Percentiles rank a stretch among this genome's conserved stretches.
phyloP scores from a whole-genome alignment of 176 grass and related monocot genomes.

The Eleusine indica region DNA sequence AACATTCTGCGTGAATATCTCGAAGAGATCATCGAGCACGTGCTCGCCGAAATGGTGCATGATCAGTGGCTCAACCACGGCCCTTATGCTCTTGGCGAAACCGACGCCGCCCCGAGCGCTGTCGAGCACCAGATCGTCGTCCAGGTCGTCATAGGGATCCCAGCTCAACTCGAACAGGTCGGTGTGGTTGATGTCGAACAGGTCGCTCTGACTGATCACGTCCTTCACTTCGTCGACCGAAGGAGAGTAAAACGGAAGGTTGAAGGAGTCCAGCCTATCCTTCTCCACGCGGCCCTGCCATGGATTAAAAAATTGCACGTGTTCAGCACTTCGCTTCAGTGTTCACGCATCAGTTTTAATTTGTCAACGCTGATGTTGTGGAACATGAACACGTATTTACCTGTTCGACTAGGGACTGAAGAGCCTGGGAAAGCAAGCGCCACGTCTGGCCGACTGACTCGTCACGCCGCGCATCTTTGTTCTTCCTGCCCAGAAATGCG shows the following conservation, averaged over 20 bases:
- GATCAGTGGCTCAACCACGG: conserved; percentile 46
- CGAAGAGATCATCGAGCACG: conserved; percentile 60
- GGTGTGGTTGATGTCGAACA: conserved; percentile 53
- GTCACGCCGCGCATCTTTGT: neutral
- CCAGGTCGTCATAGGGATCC: conserved; percentile 44
- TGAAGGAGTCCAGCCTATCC: conserved; percentile 59
- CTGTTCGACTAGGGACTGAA: conserved; percentile 47
- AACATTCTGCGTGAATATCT: conserved; percentile 36
- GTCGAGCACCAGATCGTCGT: conserved; percentile 32
- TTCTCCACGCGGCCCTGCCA: conserved; percentile 54
- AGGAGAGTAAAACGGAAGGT: conserved; percentile 65
- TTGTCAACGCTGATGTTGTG: neutral
- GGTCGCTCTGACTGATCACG: conserved; percentile 20
- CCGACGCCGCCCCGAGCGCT: conserved; percentile 39
- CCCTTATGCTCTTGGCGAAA: conserved; percentile 41
- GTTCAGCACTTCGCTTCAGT: neutral
- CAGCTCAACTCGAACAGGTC: conserved; percentile 55
- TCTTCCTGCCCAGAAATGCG: conserved; percentile 53
- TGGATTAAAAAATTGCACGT: neutral
- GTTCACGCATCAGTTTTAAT: neutral
- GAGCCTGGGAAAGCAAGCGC: conserved; percentile 38
- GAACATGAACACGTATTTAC: neutral
- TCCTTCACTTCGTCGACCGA: conserved; percentile 63
- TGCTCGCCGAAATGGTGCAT: conserved; percentile 35
- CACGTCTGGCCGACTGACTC: conserved; percentile 28